phyloP scores from a whole-genome alignment of 768 basidiomycete species.

The Asterophora parasitica region DNA sequence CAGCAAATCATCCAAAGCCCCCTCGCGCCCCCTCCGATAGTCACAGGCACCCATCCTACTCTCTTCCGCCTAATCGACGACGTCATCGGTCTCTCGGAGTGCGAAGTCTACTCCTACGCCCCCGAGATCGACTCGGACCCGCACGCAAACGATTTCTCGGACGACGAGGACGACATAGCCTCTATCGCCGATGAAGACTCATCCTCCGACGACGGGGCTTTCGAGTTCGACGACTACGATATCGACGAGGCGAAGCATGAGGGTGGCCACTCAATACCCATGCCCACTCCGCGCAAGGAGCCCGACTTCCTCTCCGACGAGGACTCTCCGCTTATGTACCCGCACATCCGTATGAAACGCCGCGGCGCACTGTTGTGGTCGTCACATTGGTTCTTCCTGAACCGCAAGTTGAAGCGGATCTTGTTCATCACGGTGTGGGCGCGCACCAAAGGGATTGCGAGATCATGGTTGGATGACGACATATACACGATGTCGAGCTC shows the following conservation, averaged over 20 bases:
- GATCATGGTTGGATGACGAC: constrained; percentile 50
- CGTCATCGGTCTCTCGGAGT: constrained; percentile 84
- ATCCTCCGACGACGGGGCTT: constrained; percentile 69
- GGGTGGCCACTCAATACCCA: constrained; percentile 33
- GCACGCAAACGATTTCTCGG: constrained; percentile 77
- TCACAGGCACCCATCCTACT: constrained; percentile 83
- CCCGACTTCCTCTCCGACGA: constrained; percentile 34
- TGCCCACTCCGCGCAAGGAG: constrained; percentile 34
- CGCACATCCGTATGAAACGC: constrained; percentile 48
- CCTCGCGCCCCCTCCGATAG: constrained; percentile 65
- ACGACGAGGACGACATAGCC: constrained; percentile 72
- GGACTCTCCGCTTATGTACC: constrained; percentile 33
- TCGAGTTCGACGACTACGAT: constrained; percentile 81
- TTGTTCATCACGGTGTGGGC: constrained; percentile 93
- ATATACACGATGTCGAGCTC: constrained; percentile 28
- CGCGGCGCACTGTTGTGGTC: constrained; percentile 89
- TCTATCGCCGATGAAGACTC: constrained; percentile 63
- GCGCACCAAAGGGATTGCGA: constrained; percentile 54
- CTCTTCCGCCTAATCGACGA: constrained; percentile 87
- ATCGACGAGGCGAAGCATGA: constrained; percentile 50
- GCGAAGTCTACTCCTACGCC: constrained; percentile 92
- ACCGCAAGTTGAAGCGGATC: constrained; percentile 87
- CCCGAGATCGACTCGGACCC: constrained; percentile 95
- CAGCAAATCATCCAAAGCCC: constrained; percentile 56
- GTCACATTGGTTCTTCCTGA: constrained; percentile 95